These are phyloP conservation scores for Chenopodium formosanum DNA, from an alignment of 148 eudicot genomes.

Conservation along the genomic window DNA sequence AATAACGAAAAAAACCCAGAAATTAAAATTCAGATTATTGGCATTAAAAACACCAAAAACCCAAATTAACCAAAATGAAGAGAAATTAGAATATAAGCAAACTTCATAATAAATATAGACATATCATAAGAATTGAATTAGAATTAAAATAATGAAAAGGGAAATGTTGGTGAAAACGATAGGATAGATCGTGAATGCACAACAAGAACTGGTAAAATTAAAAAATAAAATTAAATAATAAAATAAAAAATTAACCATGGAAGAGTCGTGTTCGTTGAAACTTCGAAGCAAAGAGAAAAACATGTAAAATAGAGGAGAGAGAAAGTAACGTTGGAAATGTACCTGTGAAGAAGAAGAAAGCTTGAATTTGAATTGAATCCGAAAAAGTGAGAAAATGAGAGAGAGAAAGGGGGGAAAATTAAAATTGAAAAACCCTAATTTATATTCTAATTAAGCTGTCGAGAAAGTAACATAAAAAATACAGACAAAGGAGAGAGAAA, in stretches of 20 bases:
- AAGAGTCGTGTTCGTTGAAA: conserved; percentile 21
- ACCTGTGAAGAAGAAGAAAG: conserved; percentile 18
- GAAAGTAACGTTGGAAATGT: conserved; percentile 10
- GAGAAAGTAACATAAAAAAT: conserved; percentile 24
- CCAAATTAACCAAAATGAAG: conserved; percentile 23
- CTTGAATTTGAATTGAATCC: conserved; percentile 22
- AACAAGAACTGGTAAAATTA: conserved; percentile 27
- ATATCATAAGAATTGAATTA: background rate
- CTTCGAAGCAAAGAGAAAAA: conserved; percentile 35
- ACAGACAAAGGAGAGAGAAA: conserved; percentile 14
- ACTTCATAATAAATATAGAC: conserved; percentile 16
- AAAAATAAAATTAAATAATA: background rate
- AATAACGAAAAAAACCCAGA: conserved; percentile 15
- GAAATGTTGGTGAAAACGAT: conserved; percentile 34
- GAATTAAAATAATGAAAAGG: conserved; percentile 3
- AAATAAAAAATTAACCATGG: background rate
- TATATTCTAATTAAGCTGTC: background rate
- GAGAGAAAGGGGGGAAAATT: background rate
- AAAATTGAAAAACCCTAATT: conserved; percentile 19
- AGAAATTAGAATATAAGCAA: background rate
- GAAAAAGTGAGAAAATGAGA: conserved; percentile 12
- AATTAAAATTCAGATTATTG: conserved; percentile 20
- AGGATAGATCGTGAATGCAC: conserved; percentile 38
- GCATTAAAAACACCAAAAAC: conserved; percentile 30
- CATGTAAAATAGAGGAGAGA: conserved; percentile 14